Base-by-base conservation (phyloP, 139 green algal species). In the Auxenochlorella protothecoides region DNA sequence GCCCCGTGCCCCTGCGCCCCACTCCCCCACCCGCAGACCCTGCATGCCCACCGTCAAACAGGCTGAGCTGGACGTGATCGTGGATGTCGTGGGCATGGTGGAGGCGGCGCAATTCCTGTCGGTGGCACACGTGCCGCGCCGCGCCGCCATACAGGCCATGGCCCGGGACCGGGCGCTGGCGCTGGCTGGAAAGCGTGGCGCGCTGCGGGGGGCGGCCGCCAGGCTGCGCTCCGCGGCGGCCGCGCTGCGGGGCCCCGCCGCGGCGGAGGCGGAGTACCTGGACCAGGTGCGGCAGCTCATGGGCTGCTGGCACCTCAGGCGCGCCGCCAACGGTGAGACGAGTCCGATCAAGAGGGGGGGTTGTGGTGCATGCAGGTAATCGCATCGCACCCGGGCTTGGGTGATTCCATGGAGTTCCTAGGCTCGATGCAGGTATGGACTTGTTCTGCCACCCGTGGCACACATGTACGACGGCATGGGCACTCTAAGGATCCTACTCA, bases 101-200 rank as follows among this genome's bases (percentile, higher is more conserved):
- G 78, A 83, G 73, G 67, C 78, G 69, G 73, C 79, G 69, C 78
- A 83, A 65, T 83, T 79, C 57, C 51, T 83, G 51, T 44, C 63
- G 12, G 54, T 74, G 59, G 69, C 63, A 52, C 71, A 75, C 57
- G 16, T 78, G 15, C 71, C 75, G 16, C 63, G 73, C 14, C 66
- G 53, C 1, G 16, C 53, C 67, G 55, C 44, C 11, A 52, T 72
- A 16, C 59, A 72, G 13, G 73, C 72, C 27, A 53, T 54, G 11
- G 13, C 56, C 16, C 59, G 66, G 3, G 16, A 54, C 3, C 59
- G 67, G 4, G 54, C 59, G 16, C 73, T 68, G 60, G 65, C 65
- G 44, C 67, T 77, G 15, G 65, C 66, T 44, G 27, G 27, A 44
- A 44, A 44, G 27, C 27, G 27, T 44, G 27, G 27, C 27, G 27